Evolutionary conservation across 2,329 filamentous ascomycete species (phyloP).

Genomic region (Ascocoryne sarcoides): DNA sequence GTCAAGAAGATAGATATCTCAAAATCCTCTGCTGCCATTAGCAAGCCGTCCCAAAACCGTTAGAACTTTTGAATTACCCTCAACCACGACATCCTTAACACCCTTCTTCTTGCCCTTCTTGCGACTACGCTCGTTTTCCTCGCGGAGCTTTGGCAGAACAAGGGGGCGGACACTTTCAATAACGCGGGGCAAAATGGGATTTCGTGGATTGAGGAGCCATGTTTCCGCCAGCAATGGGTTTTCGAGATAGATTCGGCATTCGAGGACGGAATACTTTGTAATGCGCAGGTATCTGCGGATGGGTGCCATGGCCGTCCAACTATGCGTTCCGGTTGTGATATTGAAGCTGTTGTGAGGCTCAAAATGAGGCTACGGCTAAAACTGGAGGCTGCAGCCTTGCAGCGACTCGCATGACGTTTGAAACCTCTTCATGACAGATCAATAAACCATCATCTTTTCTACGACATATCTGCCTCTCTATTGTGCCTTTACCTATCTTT

Average conservation of each 20-base stretch:
- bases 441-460: too few species aligned
- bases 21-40: conserved; percentile 64
- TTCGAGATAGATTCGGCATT: conserved; percentile 92
- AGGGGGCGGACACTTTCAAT: conserved; percentile 78
- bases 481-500: too few species aligned
- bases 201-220: conserved; percentile 72
- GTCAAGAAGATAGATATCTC: conserved; percentile 92
- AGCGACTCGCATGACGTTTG: too few species aligned
- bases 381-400: neutral
- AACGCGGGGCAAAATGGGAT: conserved; percentile 71
- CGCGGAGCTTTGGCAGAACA: conserved; percentile 82
- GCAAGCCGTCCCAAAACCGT: conserved; percentile 1
- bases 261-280: conserved; percentile 87
- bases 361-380: too few species aligned
- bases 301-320: conserved; percentile 78
- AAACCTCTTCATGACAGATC: too few species aligned
- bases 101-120: conserved; percentile 55
- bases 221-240: conserved; percentile 73
- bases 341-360: too few species aligned
- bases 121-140: conserved; percentile 65
- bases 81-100: conserved; percentile 78
- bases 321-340: too few species aligned
- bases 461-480: too few species aligned
- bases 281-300: conserved; percentile 85
- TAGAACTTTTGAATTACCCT: conserved; percentile 46